phyloP scores from a whole-genome alignment of 163 green algal genomes.

The Chloromonas sp. region DNA sequence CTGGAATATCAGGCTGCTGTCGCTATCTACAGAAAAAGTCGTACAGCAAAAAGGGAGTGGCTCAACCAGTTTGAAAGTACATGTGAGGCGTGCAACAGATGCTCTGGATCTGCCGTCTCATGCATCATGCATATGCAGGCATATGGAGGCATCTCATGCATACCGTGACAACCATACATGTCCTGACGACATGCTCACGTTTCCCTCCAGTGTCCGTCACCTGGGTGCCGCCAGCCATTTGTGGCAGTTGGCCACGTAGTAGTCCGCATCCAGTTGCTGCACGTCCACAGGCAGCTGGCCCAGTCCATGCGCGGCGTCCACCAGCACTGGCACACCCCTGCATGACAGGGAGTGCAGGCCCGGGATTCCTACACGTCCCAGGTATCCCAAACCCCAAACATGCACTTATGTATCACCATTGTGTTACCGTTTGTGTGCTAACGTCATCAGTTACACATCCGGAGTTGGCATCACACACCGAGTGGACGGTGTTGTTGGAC shows the following conservation, averaged over 20 bases:
- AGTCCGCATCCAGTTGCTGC: slow-evolving; percentile 38
- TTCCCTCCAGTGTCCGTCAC: not conserved
- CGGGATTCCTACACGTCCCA: not conserved
- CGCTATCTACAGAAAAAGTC: too few relatives aligned
- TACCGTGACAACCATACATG: not conserved
- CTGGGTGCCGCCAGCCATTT: slow-evolving; percentile 39
- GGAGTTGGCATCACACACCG: not conserved
- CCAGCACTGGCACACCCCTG: slow-evolving; percentile 57
- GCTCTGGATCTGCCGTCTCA: too few relatives aligned
- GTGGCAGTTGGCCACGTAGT: slow-evolving; percentile 64
- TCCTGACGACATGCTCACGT: not conserved
- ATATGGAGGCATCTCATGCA: too few relatives aligned
- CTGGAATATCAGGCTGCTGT: too few relatives aligned
- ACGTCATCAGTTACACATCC: not conserved
- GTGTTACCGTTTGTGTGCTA: not conserved
- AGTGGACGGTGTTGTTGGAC: not conserved
- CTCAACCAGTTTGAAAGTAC: too few relatives aligned
- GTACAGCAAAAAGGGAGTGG: too few relatives aligned
- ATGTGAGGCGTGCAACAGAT: too few relatives aligned
- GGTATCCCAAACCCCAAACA: not conserved
- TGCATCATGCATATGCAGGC: too few relatives aligned
- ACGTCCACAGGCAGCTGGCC: slow-evolving; percentile 52
- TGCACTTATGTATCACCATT: not conserved
- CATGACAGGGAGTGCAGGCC: not conserved
- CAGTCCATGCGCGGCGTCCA: slow-evolving; percentile 61